Base-by-base conservation (phyloP, 331 rosid species). In the Phaseolus coccineus region DNA sequence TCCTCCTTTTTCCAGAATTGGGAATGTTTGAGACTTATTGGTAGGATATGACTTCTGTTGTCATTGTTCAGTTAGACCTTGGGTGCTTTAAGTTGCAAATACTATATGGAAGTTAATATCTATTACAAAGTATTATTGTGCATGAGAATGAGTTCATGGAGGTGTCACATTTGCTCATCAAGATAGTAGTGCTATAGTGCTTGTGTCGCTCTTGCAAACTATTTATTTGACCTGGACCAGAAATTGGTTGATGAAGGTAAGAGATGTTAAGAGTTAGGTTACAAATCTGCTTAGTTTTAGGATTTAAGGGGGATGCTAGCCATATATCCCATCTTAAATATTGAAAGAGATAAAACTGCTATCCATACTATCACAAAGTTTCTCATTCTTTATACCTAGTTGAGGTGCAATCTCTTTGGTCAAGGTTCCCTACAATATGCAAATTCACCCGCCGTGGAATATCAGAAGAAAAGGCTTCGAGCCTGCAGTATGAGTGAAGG, bases 391-490 rank as follows among this genome's bases (percentile, higher is more conserved):
- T 85, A 58, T 82, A 46, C 69, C 58, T 0, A 82, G 82, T 28
- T 76, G 88, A 73, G 70, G 67, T 71, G 75, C 82, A 82, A 77
- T 85, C 57, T 70, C 73, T 11, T 33, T 71, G 70, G 74, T 74
- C 84, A 76, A 81, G 83, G 72, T 59, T 61, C 76, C 69, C 52
- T 27, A 42, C 62, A 56, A 52, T 52, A 24, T 59, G 50, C 77
- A 78, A 19, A 19, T 19, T 19, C 22, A 19, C 22, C 22, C 77
- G 28, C 77, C 24, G 48, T 79, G 90, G 87, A 77, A 77, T 83
- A 57, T 67, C 88, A 65, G 79, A 77, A 77, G 90, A 80, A 83
- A 80, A 80, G 77, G 80, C 51, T 78, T 82, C 51, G 69, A 57
- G 81, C 56, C 78, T 44, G 83, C 80, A 2, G 59, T 73, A 51